phyloP scores from a whole-genome alignment of 768 basidiomycete species.

The Clitopilus passeckerianus region DNA sequence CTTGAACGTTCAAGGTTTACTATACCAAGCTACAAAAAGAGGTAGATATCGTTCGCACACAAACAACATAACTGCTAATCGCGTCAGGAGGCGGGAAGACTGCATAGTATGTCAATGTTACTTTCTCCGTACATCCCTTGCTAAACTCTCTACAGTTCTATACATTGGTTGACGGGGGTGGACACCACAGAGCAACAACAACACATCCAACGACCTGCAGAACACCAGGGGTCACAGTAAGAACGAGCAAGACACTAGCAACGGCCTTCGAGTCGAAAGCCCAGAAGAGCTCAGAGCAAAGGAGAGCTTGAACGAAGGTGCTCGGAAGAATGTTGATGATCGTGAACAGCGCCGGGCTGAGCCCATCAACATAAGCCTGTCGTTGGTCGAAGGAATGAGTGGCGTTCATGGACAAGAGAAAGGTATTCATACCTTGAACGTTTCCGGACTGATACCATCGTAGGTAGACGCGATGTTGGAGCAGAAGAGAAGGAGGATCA shows the following conservation, averaged over 20 bases:
- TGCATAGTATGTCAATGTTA: too few relatives aligned
- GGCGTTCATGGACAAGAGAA: background rate
- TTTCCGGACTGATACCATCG: background rate
- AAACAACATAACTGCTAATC: too few relatives aligned
- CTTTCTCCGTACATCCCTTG: too few relatives aligned
- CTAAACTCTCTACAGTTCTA: too few relatives aligned
- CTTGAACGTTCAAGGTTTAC: too few relatives aligned
- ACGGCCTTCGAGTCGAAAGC: background rate
- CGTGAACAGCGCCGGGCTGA: background rate
- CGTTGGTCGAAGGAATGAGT: background rate
- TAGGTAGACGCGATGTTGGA: background rate
- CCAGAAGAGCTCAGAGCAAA: background rate
- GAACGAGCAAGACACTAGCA: background rate
- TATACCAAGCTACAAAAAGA: too few relatives aligned
- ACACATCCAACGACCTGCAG: background rate
- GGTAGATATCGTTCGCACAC: too few relatives aligned
- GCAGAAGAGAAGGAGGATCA: background rate
- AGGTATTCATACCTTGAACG: background rate
- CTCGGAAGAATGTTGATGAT: background rate
- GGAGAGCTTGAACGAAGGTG: background rate
- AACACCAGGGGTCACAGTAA: background rate
- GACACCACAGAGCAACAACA: too few relatives aligned
- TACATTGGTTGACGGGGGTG: too few relatives aligned
- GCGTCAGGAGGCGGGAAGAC: too few relatives aligned
- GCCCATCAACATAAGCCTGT: background rate